A percentile compares a stretch with the other conserved stretches of the same genome.
Evolutionary conservation across 129 eudicot species (phyloP).

Genomic region (Ambrosia artemisiifolia): DNA sequence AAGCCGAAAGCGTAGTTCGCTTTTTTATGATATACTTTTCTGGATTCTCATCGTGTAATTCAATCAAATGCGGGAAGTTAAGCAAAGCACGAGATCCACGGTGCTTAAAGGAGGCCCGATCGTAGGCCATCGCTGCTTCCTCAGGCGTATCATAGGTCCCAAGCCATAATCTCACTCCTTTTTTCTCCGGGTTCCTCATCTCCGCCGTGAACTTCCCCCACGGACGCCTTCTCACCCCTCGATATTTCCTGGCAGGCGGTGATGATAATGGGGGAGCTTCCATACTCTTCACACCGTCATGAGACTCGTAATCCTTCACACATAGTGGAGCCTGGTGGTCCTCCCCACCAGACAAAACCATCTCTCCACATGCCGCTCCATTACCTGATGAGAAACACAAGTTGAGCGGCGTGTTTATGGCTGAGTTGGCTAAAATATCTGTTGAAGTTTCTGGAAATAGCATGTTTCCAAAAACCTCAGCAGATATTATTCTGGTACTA

Average conservation of each 20-base stretch:
- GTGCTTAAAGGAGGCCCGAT: slow-evolving; percentile 16
- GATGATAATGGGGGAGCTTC: neutral
- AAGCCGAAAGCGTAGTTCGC: neutral
- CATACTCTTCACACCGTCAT: too few species aligned
- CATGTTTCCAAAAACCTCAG: too few species aligned
- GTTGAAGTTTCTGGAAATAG: too few species aligned
- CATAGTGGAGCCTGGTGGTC: neutral
- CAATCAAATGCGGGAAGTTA: neutral
- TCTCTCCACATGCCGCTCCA: neutral
- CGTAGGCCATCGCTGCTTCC: slow-evolving; percentile 23
- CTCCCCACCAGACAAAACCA: neutral
- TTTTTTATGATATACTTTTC: slow-evolving; percentile 3
- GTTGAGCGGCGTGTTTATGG: too few species aligned
- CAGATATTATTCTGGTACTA: too few species aligned
- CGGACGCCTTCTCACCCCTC: slow-evolving; percentile 17
- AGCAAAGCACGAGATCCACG: slow-evolving; percentile 21
- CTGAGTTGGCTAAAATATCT: too few species aligned
- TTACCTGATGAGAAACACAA: neutral
- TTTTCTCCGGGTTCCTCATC: too few species aligned
- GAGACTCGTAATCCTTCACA: too few species aligned
- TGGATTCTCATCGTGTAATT: neutral
- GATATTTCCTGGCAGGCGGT: neutral
- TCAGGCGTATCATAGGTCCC: slow-evolving; percentile 19
- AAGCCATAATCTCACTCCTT: slow-evolving; percentile 16
- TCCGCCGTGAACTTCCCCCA: too few species aligned